Percentiles rank a stretch among this genome's conserved stretches.
phyloP scores from a whole-genome alignment of 768 basidiomycete species.

The Suillus paluster region DNA sequence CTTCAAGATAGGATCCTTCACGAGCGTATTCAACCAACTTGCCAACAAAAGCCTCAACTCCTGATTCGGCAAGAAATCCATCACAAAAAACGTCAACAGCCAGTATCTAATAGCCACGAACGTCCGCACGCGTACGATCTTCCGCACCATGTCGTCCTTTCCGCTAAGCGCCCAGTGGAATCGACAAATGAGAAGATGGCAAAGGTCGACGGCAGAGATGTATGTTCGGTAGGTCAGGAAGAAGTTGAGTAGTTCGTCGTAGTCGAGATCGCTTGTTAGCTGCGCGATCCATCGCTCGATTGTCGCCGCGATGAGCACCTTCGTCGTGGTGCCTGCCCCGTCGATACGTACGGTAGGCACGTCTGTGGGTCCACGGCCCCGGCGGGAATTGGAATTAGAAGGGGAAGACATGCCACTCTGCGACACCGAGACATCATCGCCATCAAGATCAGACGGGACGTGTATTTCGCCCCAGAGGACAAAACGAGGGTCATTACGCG shows the following conservation, averaged over 20 bases:
- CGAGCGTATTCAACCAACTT: slow-evolving; percentile 80
- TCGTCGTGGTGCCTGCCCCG: slow-evolving; percentile 34
- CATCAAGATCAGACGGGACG: slow-evolving; percentile 32
- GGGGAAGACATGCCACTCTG: slow-evolving; percentile 46
- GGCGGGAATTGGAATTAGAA: slow-evolving; percentile 40
- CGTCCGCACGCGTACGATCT: slow-evolving; percentile 85
- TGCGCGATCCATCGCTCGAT: slow-evolving; percentile 95
- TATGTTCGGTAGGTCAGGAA: slow-evolving; percentile 93
- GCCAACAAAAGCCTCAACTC: slow-evolving; percentile 75
- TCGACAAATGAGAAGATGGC: slow-evolving; percentile 80
- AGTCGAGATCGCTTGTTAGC: slow-evolving; percentile 82
- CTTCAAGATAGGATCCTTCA: slow-evolving; percentile 70
- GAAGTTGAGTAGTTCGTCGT: slow-evolving; percentile 87
- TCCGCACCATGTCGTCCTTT: slow-evolving; percentile 70
- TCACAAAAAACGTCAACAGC: slow-evolving; percentile 87
- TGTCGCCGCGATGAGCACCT: slow-evolving; percentile 82
- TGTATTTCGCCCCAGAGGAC: slow-evolving; percentile 83
- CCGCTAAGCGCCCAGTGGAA: slow-evolving; percentile 84
- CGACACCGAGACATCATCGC: slow-evolving; percentile 44
- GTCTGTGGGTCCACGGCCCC: slow-evolving; percentile 29
- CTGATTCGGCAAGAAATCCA: slow-evolving; percentile 84
- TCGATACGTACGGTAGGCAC: slow-evolving; percentile 33
- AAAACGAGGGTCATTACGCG: slow-evolving; percentile 87
- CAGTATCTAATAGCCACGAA: slow-evolving; percentile 91
- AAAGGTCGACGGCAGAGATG: slow-evolving; percentile 77